Base-by-base conservation (phyloP, 2,329 filamentous ascomycete genomes). In the Neophaeococcomyces mojaviensis region DNA sequence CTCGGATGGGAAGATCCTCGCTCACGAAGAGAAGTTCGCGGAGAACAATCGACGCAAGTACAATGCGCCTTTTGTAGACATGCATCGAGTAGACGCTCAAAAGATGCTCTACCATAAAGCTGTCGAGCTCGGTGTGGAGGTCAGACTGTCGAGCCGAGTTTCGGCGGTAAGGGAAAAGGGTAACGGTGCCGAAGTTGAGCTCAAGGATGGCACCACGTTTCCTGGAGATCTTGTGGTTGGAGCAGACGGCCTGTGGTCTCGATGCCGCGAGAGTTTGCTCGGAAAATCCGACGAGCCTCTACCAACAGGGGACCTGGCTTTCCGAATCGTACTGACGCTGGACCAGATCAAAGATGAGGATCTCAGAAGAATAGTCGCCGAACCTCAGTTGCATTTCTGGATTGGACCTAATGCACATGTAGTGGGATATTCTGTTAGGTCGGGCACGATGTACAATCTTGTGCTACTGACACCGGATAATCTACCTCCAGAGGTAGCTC, bases 251-350 rank as follows among this genome's bases (percentile, higher is more conserved):
- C 63, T 73, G 35, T 71, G 69, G 58, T 68, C 64, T 7, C 48
- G 57, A 33, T 67, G 66, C 42, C 68, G 73, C 3, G 66, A 71
- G 44, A 58, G 64, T 5, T 61, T 78, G n/a, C 55, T 76, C 5
- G 67, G 67, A 2, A 59, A 60, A 10, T 55, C 61, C 0, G 66
- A 72, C 51, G 68, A 70, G 0, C 72, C 75, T 1, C 58, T 68
- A 12, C 65, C 69, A 39, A 79, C 76, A 0, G 76, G 76, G 1
- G 75, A 79, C 55, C 58, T 78, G 24, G 75, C 76, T 2, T 79
- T 78, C 57, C 70, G 76, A 4, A 65, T 79, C 38, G 60, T 76
- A 5, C 59, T 79, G 10, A 67, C 68, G 2, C 62, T 70, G 22
- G 66, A 74, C 37, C 71, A 78, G 59, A 62, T 62, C 2, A 67